Conservation (phyloP, 129 eudicot genomes). For the Helianthus annuus region HanXRQr2.0-SUNRISE NC_035439.2:137717717-137718216, state of each 20-base stretch:
- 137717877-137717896: conserved; percentile 74
- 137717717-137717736: too few species aligned
- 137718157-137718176: conserved; percentile 62
- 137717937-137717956: conserved; percentile 84
- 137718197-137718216: conserved; percentile 90
- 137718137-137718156: conserved; percentile 43
- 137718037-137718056: conserved; percentile 70
- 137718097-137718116: conserved; percentile 64
- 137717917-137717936: conserved; percentile 76
- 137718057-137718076: conserved; percentile 96
- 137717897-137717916: conserved; percentile 85
- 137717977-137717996: not conserved
- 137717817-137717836: conserved; percentile 88
- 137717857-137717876: conserved; percentile 85
- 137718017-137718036: not conserved
- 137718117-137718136: conserved; percentile 68
- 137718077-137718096: conserved; percentile 82
- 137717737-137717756: conserved; percentile 40
- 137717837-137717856: conserved; percentile 96
- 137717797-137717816: conserved; percentile 33
- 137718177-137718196: conserved; percentile 77
- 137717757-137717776: not conserved
- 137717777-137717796: conserved; percentile 40
- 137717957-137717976: conserved; percentile 23
- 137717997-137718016: not conserved